Base-by-base conservation (phyloP, 2,329 filamentous ascomycete species). In the Botryotinia convoluta region DNA sequence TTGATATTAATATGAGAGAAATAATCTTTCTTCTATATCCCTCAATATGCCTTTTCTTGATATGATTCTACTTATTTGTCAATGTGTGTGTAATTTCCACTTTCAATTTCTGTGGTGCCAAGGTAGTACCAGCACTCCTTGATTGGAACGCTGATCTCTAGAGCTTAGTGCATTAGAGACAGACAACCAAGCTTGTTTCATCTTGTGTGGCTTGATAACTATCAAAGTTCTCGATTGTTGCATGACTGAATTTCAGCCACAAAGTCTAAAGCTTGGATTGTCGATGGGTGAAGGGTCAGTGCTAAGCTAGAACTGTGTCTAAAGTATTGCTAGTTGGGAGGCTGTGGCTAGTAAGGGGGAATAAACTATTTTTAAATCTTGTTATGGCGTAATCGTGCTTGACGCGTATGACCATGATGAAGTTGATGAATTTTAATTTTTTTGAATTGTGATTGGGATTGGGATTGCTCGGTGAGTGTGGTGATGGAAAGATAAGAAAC, bases 1-100 rank as follows among this genome's bases (percentile, higher is more conserved):
- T 69, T 44, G 65, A 57, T 69, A 69, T 32, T 42, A 69, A 69
- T 67, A 54, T 44, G 48, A 57, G 10, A 16, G 26, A 42, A n/a
- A n/a, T 2, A 6, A n/a, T 39, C 4, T 62, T 9, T n/a, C 16
- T 39, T 16, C 4, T n/a, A n/a, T 18, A 12, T 62, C 2, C 18
- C 7, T 61, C 29, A 35, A 22, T 35, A 35, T 35, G 9, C 20
- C 32, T 22, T 22, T 22, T 18, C 14, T 29, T 18, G 29, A 3
- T 8, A 1, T 18, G 51, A 54, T 29, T 57, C n/a, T 29, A 9
- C n/a, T 9, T 57, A 29, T n/a, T 57, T 29, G 14, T 2, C 35
- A 10, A 9, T 62, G 26, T 42, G 7, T 14, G 10, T 32, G 20
- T 22, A 12, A 22, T 60, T 60, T 29, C 22, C 20, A 22, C 16